Evolutionary conservation across 441 rosid species (phyloP), one percentile per base, ranked within the genome.

Genomic region (Melastoma candidum): DNA sequence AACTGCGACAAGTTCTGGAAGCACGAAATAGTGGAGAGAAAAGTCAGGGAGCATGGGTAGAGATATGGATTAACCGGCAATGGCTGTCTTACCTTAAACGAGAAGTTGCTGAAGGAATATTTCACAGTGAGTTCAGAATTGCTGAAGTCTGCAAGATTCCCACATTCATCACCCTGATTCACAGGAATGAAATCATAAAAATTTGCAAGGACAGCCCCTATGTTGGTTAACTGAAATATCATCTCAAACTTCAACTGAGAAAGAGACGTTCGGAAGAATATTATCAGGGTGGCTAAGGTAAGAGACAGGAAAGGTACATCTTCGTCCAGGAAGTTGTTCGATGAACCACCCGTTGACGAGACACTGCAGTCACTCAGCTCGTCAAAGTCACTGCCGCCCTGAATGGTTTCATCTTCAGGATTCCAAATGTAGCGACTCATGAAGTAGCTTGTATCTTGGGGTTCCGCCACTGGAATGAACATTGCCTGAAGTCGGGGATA

Each of bases 101-200:
- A 90, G 77, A 94, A 94, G 71, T 94, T 94, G 73, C 96, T 94
- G 67, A 94, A 94, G 1, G 97, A 94, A 64, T 94, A 90, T 64
- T 81, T 80, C 68, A 79, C 86, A 41, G 90, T 68, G 55, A 79
- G 82, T 53, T 72, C 68, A 0, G 94, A 85, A 54, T 80, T 73
- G 26, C 71, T 67, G 59, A 94, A 87, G 44, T 87, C 97, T 44
- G 95, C 76, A 73, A 94, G 72, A 72, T 80, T 84, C 47, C 90
- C 82, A 64, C 77, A 94, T 61, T 83, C 93, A 54, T 85, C 99
- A 26, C 80, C 94, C 99, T 89, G 81, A 52, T 63, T 68, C 54
- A 67, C 36, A 39, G 49, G 43, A 65, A 29, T 32, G 46, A 25
- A 59, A 36, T 12, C 8, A 9, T 26, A 44, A 51, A 54, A 29